Percentiles rank a stretch among this genome's conserved stretches.
phyloP scores from a whole-genome alignment of 805 yeast genomes.

The Saccharomycopsis babjevae region DNA sequence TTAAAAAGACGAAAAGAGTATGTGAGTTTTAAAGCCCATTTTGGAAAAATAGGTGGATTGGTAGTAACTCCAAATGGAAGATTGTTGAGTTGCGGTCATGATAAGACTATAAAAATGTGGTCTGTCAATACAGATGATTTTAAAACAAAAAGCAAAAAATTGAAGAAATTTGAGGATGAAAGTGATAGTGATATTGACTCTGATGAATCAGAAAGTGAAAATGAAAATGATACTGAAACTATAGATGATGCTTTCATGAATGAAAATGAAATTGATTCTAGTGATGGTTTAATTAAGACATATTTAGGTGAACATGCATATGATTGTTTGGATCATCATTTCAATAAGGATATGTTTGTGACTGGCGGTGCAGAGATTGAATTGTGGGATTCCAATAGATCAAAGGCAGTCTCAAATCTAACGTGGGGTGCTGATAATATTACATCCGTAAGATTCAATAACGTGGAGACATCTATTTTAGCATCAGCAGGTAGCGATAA shows the following conservation, averaged over 20 bases:
- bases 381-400: conserved; percentile 83
- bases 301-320: conserved; percentile 78
- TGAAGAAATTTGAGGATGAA: conserved; percentile 10
- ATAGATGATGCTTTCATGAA: conserved; percentile 23
- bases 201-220: conserved; percentile 25
- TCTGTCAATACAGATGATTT: conserved; percentile 52
- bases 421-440: conserved; percentile 97
- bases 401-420: conserved; percentile 64
- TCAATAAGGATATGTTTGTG: conserved; percentile 61
- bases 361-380: conserved; percentile 89
- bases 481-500: conserved; percentile 91
- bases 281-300: conserved; percentile 60
- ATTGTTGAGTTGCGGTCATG: conserved; percentile 73
- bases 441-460: conserved; percentile 72
- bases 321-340: conserved; percentile 79
- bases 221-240: conserved; percentile 10
- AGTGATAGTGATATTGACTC: conserved; percentile 10
- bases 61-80: conserved; percentile 58
- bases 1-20: conserved; percentile 60
- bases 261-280: conserved; percentile 26
- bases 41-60: conserved; percentile 81
- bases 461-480: conserved; percentile 77
- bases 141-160: conserved; percentile 8
- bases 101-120: conserved; percentile 86
- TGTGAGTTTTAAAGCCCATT: conserved; percentile 77